Conservation (phyloP, 352 stramenopile species). For the Phytopythium sindhum region DNA sequence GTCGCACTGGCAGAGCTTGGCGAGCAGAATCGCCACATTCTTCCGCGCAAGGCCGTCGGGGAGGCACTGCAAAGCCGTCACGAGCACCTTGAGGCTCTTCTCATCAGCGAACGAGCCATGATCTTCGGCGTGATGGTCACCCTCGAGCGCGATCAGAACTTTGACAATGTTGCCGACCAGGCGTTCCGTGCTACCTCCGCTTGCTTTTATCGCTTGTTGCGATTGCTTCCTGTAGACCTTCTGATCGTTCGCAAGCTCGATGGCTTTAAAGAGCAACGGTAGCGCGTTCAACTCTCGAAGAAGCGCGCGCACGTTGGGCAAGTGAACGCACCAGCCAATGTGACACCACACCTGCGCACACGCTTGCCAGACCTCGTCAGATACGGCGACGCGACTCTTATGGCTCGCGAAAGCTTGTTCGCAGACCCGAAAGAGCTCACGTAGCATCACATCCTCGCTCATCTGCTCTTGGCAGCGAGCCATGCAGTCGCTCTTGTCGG, state of each 20-base stretch:
- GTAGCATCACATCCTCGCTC: constrained; percentile 16
- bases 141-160: constrained; percentile 52
- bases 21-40: constrained; percentile 76
- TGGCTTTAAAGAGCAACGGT: constrained; percentile 34
- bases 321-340: constrained; percentile 50
- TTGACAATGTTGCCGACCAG: constrained; percentile 68
- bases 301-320: constrained; percentile 27
- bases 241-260: constrained; percentile 30
- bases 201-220: neutral
- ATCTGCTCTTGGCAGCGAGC: constrained; percentile 5
- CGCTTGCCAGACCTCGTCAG: constrained; percentile 46
- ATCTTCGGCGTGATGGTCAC: constrained; percentile 14
- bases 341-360: constrained; percentile 72
- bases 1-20: constrained; percentile 59
- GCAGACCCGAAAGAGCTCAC: constrained; percentile 29
- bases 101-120: constrained; percentile 21
- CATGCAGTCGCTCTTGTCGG: neutral
- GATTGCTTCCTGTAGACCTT: constrained; percentile 11
- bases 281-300: constrained; percentile 33
- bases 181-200: constrained; percentile 29
- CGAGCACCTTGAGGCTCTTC: constrained; percentile 26
- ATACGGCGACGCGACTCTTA: constrained; percentile 9
- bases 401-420: constrained; percentile 20
- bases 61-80: constrained; percentile 41
- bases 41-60: constrained; percentile 55